phyloP scores from a whole-genome alignment of 2,329 filamentous ascomycete species.

The Kalmusia sp. region DNA sequence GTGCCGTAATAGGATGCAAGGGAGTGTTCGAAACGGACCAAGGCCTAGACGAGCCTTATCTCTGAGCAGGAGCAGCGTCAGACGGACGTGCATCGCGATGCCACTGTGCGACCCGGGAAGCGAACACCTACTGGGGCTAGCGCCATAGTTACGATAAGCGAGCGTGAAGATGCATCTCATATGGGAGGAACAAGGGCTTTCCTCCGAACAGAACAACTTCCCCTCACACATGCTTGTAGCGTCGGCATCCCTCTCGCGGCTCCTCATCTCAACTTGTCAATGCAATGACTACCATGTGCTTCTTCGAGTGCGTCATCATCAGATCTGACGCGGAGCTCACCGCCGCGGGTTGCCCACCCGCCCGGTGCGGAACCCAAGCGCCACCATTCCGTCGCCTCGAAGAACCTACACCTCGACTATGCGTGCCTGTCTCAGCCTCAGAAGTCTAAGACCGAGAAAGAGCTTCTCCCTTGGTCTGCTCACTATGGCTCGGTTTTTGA shows the following conservation, averaged over 20 bases:
- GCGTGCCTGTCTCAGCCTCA: background rate
- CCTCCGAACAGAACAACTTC: background rate
- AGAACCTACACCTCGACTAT: background rate
- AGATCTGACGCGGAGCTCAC: background rate
- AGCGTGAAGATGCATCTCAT: background rate
- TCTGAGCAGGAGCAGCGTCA: no score
- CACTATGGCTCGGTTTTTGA: background rate
- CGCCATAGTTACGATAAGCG: background rate
- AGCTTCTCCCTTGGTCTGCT: background rate
- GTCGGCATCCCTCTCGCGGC: background rate
- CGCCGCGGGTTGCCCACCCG: background rate
- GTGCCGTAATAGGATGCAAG: no score
- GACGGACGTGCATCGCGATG: no score
- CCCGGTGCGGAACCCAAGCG: conserved; percentile 1
- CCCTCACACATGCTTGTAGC: background rate
- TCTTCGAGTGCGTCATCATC: background rate
- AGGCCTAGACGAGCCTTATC: no score
- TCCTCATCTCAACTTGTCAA: background rate
- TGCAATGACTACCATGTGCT: background rate
- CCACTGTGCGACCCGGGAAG: no score
- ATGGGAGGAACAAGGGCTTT: background rate
- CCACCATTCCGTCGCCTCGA: background rate
- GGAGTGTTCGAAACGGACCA: no score
- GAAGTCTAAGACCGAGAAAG: background rate
- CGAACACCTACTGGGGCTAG: no score